phyloP scores from a whole-genome alignment of 163 green algal species.

The Scenedesmus sp. region DNA sequence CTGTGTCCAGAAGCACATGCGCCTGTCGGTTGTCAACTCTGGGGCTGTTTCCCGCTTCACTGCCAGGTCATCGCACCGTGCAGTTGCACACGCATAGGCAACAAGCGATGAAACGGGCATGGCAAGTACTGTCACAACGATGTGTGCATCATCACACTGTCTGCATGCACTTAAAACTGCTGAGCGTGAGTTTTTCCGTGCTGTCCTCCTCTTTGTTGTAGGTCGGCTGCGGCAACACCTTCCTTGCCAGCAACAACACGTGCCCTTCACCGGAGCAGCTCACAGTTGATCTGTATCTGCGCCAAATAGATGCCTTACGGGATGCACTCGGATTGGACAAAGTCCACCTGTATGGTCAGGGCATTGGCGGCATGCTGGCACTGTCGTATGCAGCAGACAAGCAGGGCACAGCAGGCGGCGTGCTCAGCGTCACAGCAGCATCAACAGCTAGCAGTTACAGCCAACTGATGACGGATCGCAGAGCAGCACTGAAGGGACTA shows the following conservation, averaged over 20 bases:
- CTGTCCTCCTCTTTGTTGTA: not conserved
- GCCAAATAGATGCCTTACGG: constrained; percentile 45
- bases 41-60: too few species aligned
- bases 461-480: constrained; percentile 21
- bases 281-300: not conserved
- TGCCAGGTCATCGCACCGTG: too few species aligned
- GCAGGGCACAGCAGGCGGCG: not conserved
- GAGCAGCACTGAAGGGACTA: not conserved
- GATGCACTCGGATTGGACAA: not conserved
- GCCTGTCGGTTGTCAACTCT: too few species aligned
- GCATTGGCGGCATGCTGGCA: constrained; percentile 17
- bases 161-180: not conserved
- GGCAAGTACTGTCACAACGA: too few species aligned
- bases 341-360: constrained; percentile 49
- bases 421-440: constrained; percentile 37
- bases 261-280: constrained; percentile 33
- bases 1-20: not conserved
- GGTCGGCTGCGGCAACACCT: constrained; percentile 50
- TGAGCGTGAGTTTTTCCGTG: not conserved
- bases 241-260: constrained; percentile 46
- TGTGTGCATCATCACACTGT: not conserved
- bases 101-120: too few species aligned
- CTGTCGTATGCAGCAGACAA: constrained; percentile 30
- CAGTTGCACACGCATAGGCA: too few species aligned
- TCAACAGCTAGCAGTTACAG: constrained; percentile 23